A percentile compares a stretch with the other conserved stretches of the same genome.
phyloP scores from a whole-genome alignment of 176 grass and related monocot species.

The Triticum aestivum region DNA sequence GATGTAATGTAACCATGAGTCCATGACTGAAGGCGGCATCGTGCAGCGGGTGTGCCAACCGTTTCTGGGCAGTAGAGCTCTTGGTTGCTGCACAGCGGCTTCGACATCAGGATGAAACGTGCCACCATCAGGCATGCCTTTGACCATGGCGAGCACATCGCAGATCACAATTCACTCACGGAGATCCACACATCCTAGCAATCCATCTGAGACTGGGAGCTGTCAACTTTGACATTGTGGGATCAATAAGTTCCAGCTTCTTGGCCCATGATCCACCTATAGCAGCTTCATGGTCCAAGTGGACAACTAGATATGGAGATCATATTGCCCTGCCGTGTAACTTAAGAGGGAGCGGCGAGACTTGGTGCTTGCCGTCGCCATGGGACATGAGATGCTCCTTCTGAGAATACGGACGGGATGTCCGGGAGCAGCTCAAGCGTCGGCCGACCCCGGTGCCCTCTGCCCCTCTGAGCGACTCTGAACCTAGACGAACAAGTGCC shows the following conservation, averaged over 20 bases:
- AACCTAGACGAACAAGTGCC: background rate
- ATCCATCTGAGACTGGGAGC: background rate
- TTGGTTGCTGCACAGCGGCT: background rate
- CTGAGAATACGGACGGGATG: background rate
- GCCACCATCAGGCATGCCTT: background rate
- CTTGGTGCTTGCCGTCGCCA: background rate
- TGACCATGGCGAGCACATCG: background rate
- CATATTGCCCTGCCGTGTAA: background rate
- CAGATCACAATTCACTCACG: background rate
- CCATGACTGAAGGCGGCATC: background rate
- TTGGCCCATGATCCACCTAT: background rate
- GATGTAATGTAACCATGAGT: background rate
- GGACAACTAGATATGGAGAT: background rate
- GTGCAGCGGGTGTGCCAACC: background rate
- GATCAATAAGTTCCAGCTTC: background rate
- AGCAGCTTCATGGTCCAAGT: background rate
- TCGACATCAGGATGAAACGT: background rate
- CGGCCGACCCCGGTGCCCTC: too few relatives aligned
- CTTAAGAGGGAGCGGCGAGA: background rate
- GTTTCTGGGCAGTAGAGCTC: background rate
- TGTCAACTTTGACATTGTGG: background rate
- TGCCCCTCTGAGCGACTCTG: background rate
- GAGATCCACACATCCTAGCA: background rate
- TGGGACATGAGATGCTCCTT: background rate
- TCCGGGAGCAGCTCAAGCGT: background rate